A percentile compares a stretch with the other conserved stretches of the same genome.
Evolutionary conservation across 108 stramenopile genomes (phyloP).

Genomic region (Chaetoceros tenuissimus): DNA sequence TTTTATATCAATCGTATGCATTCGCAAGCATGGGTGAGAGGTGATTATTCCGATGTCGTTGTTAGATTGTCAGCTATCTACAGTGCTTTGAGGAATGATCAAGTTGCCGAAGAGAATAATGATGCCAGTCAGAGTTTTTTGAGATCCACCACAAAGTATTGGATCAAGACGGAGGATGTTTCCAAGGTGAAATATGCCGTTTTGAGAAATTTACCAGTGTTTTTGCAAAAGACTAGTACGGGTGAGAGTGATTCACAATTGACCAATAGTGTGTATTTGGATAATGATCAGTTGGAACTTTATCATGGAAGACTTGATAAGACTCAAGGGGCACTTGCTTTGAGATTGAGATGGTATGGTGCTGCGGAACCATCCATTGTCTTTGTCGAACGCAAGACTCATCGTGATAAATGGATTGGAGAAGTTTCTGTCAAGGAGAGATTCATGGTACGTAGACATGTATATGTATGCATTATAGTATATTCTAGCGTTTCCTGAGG

Average conservation of each 20-base stretch:
- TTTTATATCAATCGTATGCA: constrained; percentile 94
- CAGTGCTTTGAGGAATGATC: constrained; percentile 62
- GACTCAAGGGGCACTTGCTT: constrained; percentile 90
- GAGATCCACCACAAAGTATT: constrained; percentile 93
- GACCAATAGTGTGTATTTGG: constrained; percentile 88
- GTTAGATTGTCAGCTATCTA: constrained; percentile 83
- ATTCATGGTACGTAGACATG: constrained; percentile 68
- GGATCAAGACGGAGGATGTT: constrained; percentile 95
- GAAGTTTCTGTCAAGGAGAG: constrained; percentile 95
- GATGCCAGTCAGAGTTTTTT: constrained; percentile 77
- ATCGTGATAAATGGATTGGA: constrained; percentile 97
- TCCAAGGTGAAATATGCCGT: constrained; percentile 88
- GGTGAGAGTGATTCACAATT: constrained; percentile 91
- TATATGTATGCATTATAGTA: neutral
- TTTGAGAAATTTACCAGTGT: constrained; percentile 91
- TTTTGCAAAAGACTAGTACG: constrained; percentile 85
- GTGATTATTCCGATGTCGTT: constrained; percentile 91
- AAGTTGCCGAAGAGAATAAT: constrained; percentile 65
- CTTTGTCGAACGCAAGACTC: constrained; percentile 98
- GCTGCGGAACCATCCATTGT: constrained; percentile 75
- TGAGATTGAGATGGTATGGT: constrained; percentile 95
- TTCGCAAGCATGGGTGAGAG: constrained; percentile 93
- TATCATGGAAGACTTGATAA: constrained; percentile 96
- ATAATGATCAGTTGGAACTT: constrained; percentile 86
- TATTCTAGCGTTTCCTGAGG: neutral